phyloP scores from a whole-genome alignment of 331 rosid species.

The Rosa hybrid region DNA sequence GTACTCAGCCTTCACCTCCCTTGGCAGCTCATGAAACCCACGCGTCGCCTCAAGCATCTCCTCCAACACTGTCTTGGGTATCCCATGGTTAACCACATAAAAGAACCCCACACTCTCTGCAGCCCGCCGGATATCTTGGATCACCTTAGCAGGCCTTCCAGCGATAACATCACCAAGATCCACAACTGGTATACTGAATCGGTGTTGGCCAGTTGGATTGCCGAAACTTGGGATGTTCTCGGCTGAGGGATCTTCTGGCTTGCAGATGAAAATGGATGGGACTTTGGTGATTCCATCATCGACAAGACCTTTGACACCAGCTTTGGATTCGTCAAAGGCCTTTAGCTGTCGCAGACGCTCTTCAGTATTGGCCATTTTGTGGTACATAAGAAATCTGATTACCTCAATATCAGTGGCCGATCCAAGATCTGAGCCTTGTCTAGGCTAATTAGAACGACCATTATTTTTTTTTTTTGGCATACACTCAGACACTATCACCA shows the following conservation, averaged over 20 bases:
- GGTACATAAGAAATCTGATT: background rate
- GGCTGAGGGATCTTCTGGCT: background rate
- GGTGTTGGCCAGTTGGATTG: background rate
- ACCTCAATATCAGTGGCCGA: background rate
- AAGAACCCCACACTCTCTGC: background rate
- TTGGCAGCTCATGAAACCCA: background rate
- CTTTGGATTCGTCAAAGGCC: background rate
- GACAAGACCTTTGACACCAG: background rate
- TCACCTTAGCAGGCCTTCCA: background rate
- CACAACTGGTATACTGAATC: background rate
- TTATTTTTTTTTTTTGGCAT: no score
- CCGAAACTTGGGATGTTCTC: background rate
- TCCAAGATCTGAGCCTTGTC: no score
- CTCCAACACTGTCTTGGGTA: constrained; percentile 3
- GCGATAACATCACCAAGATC: background rate
- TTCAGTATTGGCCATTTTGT: background rate
- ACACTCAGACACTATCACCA: no score
- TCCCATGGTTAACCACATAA: background rate
- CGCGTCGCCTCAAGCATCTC: background rate
- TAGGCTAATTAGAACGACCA: no score
- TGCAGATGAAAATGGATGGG: background rate
- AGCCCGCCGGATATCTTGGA: background rate
- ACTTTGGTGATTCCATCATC: constrained; percentile 2
- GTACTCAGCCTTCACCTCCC: constrained; percentile 10
- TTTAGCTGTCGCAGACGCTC: background rate